These are phyloP conservation scores for Hysterangium stoloniferum DNA, from an alignment of 768 basidiomycete genomes.

Conservation along the genomic window DNA sequence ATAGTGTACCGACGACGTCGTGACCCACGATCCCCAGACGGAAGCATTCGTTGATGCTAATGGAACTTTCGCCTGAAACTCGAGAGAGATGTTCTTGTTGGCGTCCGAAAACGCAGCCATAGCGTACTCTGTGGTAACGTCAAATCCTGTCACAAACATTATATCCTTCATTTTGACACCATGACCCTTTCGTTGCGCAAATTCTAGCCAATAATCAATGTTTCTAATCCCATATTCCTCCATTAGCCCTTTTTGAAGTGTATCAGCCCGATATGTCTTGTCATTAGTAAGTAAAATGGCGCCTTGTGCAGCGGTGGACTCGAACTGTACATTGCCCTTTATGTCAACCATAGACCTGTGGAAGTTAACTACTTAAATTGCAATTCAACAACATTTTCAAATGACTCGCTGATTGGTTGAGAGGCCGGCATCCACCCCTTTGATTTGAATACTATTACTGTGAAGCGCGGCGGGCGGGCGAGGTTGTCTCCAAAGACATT, in stretches of 20 bases:
- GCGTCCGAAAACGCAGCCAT: not conserved
- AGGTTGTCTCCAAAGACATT: not conserved
- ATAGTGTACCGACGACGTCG: not conserved
- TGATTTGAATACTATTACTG: not conserved
- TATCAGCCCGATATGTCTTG: not conserved
- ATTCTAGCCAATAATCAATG: not conserved
- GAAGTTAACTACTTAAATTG: not conserved
- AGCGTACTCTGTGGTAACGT: not conserved
- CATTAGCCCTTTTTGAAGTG: not conserved
- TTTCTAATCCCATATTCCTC: not conserved
- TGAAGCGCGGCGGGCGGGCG: not conserved
- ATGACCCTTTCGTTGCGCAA: not conserved
- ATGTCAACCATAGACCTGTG: too few species aligned
- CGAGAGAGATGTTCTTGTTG: not conserved
- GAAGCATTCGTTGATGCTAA: not conserved
- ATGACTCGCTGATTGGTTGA: not conserved
- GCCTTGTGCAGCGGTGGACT: not conserved
- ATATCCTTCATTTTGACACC: not conserved
- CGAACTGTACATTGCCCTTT: not conserved
- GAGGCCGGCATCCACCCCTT: not conserved
- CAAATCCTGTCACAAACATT: not conserved
- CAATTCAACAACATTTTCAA: too few species aligned
- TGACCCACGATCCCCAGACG: not conserved
- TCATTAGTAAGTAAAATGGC: conserved; percentile 2
- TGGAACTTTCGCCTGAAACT: not conserved